Percentiles rank a stretch among this genome's conserved stretches.
Conservation (phyloP, 306 rosid genomes). For the Gastrolobium villosum region DNA sequence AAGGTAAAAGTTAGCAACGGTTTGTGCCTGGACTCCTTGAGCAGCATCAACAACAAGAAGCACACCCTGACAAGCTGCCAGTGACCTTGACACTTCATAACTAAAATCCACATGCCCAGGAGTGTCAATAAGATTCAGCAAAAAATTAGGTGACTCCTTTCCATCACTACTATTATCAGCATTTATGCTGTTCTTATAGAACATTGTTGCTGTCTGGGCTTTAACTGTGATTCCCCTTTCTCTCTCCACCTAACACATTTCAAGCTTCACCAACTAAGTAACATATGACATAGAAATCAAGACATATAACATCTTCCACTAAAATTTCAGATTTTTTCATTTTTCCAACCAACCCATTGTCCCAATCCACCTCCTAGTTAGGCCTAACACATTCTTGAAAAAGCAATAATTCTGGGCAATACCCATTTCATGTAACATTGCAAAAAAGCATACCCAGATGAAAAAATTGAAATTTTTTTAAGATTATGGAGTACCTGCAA, state of each 20-base stretch:
- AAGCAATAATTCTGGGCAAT: slow-evolving; percentile 19
- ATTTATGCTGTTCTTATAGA: slow-evolving; percentile 58
- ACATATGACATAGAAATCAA: slow-evolving; percentile 11
- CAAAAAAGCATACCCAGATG: slow-evolving; percentile 2
- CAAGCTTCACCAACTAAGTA: slow-evolving; percentile 44
- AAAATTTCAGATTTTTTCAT: not conserved
- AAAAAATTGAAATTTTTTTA: not conserved
- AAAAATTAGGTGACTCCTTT: slow-evolving; percentile 53
- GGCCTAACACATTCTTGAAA: slow-evolving; percentile 2
- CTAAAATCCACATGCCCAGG: slow-evolving; percentile 97
- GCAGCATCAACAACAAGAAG: slow-evolving; percentile 96
- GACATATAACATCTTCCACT: slow-evolving; percentile 21
- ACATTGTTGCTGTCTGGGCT: slow-evolving; percentile 99
- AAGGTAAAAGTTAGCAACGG: slow-evolving; percentile 93
- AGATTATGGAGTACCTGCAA: slow-evolving; percentile 67
- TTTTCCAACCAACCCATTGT: slow-evolving; percentile 2
- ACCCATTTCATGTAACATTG: slow-evolving; percentile 26
- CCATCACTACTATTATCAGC: slow-evolving; percentile 47
- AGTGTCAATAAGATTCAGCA: slow-evolving; percentile 87
- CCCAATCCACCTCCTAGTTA: slow-evolving; percentile 21
- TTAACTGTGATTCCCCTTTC: slow-evolving; percentile 96
- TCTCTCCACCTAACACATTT: slow-evolving; percentile 79
- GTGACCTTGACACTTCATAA: slow-evolving; percentile 92
- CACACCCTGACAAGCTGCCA: slow-evolving; percentile 95
- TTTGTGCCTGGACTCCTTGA: slow-evolving; percentile 97